Base-by-base conservation (phyloP, 2,329 filamentous ascomycete genomes). In the Fusarium sambucinum region DNA sequence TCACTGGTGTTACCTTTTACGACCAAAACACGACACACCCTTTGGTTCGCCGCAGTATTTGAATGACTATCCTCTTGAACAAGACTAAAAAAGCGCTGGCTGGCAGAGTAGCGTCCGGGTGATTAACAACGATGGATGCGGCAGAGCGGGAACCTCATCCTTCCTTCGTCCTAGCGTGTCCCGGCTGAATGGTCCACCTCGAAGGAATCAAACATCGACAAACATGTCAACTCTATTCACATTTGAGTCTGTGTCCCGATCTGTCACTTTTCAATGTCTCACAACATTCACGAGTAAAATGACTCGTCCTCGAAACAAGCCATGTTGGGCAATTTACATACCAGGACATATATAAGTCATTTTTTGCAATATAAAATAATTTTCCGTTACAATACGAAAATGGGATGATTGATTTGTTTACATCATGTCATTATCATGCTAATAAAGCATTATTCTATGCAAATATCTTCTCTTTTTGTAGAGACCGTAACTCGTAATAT, bases 1-100 rank as follows among this genome's bases (percentile, higher is more conserved):
- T 52, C 73, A 84, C 60, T 81, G 78, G 71, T 84, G 81, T 53
- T 85, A 84, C 68, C 69, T 82, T 8, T 69, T 85, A 38, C 75
- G 75, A 4, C 80, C 81, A 4, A 76, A 67, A 44, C 42, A 27
- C 35, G 61, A 64, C 29, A 46, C 55, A 1, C 29, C 60, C 8
- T 52, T 55, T 29, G 53, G 58, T 32, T 66, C 46, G 1, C 67
- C 58, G 12, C 35, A 27, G 14, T 33, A 37, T 44, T 44, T 38
- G 16, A 48, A 61, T 27, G 48, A 65, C 23, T 55, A 25, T 12
- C 58, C 59, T 32, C 45, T 61, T 9, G 59, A 46, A 51, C 41
- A 60, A 40, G 59, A 42, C 27, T 70, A 48, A 68, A 37, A 40
- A 25, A 30, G 25, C 41, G 16, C 23, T 11, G 27, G 17, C 23